Evolutionary conservation across 345 rosid genomes (phyloP).

Genomic region (Acer saccharum): DNA sequence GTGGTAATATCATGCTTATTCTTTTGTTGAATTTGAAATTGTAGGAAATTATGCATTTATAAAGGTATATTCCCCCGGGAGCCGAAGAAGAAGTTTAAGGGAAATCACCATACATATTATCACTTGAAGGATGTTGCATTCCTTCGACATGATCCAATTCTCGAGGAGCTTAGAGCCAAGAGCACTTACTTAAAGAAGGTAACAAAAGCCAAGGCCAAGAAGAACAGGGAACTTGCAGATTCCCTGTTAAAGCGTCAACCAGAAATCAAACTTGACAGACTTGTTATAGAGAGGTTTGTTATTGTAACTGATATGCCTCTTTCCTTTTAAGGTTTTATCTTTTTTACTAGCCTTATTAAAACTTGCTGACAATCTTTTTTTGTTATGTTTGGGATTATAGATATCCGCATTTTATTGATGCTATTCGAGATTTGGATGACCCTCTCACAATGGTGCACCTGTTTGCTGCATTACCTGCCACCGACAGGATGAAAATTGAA

Average conservation of each 20-base stretch:
- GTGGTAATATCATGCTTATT: not conserved
- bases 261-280: constrained; percentile 60
- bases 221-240: constrained; percentile 68
- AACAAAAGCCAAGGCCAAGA: constrained; percentile 78
- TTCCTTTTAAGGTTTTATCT: not conserved
- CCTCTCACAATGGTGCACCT: constrained; percentile 93
- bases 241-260: constrained; percentile 75
- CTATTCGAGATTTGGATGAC: constrained; percentile 94
- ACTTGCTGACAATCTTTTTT: constrained; percentile 2
- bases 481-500: constrained; percentile 75
- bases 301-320: not conserved
- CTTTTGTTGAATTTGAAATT: constrained; percentile 14
- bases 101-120: constrained; percentile 93
- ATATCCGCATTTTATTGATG: constrained; percentile 85
- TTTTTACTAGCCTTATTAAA: not conserved
- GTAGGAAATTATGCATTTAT: constrained; percentile 76
- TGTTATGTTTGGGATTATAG: constrained; percentile 39
- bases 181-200: constrained; percentile 75
- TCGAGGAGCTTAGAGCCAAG: constrained; percentile 83
- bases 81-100: constrained; percentile 91
- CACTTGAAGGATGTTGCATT: constrained; percentile 87
- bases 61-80: constrained; percentile 92
- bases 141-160: constrained; percentile 82
- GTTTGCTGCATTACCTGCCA: constrained; percentile 87
- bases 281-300: constrained; percentile 79